Conservation (phyloP, 129 eudicot species). For the Flaveria linearis region DNA sequence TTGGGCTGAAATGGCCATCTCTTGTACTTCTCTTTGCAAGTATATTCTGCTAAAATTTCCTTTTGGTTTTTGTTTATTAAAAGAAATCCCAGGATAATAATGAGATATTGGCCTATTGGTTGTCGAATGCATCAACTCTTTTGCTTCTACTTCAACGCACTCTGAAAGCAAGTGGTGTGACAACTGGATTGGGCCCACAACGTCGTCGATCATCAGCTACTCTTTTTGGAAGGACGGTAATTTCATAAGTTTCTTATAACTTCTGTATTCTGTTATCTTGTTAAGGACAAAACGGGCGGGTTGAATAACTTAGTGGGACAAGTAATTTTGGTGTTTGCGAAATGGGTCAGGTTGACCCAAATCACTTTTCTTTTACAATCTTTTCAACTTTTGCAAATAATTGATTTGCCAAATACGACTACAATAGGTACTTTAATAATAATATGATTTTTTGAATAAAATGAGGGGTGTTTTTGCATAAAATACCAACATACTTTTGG, state of each 20-base stretch:
- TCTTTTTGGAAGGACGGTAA: conserved; percentile 85
- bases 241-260: conserved; percentile 4
- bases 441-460: not conserved
- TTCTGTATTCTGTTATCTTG: not conserved
- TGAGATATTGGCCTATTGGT: conserved; percentile 87
- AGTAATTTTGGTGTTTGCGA: not conserved
- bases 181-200: conserved; percentile 71
- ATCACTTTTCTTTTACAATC: not conserved
- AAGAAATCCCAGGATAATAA: conserved; percentile 87
- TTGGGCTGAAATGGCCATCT: not conserved
- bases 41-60: conserved; percentile 6
- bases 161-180: conserved; percentile 83
- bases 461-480: not conserved
- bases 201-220: conserved; percentile 87
- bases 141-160: conserved; percentile 88
- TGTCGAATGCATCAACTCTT: conserved; percentile 94
- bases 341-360: not conserved
- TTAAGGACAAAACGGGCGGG: not conserved
- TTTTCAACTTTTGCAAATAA: not conserved
- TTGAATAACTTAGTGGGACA: not conserved
- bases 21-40: not conserved
- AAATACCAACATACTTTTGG: not conserved
- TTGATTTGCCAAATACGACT: not conserved
- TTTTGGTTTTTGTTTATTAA: conserved; percentile 14
- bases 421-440: not conserved